A percentile compares a stretch with the other conserved stretches of the same genome.
These are phyloP conservation scores for Fusarium veterinarium DNA, from an alignment of 2,329 filamentous ascomycete species.

Conservation along the genomic window DNA sequence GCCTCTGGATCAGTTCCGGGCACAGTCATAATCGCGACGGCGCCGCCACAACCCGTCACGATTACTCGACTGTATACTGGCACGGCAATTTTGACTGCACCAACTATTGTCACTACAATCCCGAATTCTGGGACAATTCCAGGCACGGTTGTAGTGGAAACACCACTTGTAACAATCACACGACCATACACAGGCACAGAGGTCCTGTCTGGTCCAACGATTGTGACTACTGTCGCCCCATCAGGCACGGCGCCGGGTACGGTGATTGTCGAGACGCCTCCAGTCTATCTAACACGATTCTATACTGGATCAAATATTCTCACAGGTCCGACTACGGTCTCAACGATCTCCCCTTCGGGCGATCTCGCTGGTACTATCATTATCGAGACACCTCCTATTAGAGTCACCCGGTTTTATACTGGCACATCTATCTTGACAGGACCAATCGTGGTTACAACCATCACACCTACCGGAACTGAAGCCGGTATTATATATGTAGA, in stretches of 20 bases:
- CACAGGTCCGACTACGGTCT: background rate
- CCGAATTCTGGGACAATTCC: background rate
- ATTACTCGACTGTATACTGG: background rate
- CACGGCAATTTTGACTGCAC: background rate
- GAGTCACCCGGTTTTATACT: background rate
- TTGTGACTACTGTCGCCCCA: background rate
- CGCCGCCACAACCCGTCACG: background rate
- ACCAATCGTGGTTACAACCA: background rate
- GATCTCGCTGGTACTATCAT: background rate
- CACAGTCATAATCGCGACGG: background rate
- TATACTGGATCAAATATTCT: background rate
- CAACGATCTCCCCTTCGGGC: background rate
- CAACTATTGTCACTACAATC: background rate
- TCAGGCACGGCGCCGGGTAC: background rate
- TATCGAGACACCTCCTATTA: constrained; percentile 6
- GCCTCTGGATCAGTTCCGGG: background rate
- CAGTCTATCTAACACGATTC: background rate
- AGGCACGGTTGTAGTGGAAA: background rate
- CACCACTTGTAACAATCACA: background rate
- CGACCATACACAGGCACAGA: constrained; percentile 1
- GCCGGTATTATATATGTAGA: background rate
- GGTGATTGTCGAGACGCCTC: background rate
- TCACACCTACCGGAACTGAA: background rate
- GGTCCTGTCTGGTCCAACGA: background rate
- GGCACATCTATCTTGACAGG: no score